These are phyloP conservation scores for Fraxinus greggii DNA, from an alignment of 305 asterid genomes.

Conservation along the genomic window DNA sequence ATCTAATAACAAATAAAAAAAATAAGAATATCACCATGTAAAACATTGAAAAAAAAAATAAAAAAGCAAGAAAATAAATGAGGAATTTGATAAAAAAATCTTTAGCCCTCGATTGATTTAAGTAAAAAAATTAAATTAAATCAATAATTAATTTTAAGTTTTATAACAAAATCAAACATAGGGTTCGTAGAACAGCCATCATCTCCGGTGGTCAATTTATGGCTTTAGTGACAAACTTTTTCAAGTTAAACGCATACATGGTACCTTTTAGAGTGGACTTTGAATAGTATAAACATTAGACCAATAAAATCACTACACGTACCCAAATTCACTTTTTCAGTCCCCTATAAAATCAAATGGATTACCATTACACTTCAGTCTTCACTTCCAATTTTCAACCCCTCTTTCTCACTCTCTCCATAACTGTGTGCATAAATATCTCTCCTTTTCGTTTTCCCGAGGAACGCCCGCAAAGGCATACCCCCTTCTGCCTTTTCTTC, in stretches of 20 bases:
- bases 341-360: constrained; percentile 15
- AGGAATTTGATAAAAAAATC: not conserved
- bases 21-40: not conserved
- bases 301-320: constrained; percentile 20
- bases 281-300: not conserved
- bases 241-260: not conserved
- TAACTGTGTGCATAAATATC: constrained; percentile 28
- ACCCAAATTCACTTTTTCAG: not conserved
- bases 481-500: constrained; percentile 7
- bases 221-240: constrained; percentile 14
- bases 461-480: constrained; percentile 27
- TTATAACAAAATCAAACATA: no score
- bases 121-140: no score
- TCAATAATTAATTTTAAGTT: no score
- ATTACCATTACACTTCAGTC: constrained; percentile 25
- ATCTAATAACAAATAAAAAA: no score
- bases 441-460: constrained; percentile 39
- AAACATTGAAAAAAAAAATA: not conserved
- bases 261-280: not conserved
- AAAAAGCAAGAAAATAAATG: not conserved
- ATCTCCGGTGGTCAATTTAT: constrained; percentile 9
- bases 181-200: not conserved
- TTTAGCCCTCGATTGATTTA: not conserved
- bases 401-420: not conserved
- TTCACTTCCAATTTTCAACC: not conserved